Percentiles rank a stretch among this genome's conserved stretches.
phyloP scores from a whole-genome alignment of 306 rosid species.

The Pyrus pyrifolia region DNA sequence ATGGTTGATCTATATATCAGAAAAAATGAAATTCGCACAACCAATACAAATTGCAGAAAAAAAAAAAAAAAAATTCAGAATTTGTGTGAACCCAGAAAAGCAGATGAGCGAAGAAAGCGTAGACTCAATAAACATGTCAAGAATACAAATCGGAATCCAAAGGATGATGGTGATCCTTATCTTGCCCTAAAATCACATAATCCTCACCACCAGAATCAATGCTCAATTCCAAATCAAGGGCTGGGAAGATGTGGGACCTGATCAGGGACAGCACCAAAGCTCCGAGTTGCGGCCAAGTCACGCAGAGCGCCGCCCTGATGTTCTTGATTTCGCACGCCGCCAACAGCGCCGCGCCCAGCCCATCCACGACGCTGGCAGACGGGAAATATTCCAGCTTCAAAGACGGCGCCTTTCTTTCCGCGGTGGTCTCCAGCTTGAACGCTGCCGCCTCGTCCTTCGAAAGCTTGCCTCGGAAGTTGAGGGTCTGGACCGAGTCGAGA shows the following conservation, averaged over 20 bases:
- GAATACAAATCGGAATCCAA: slow-evolving; percentile 58
- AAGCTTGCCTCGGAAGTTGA: slow-evolving; percentile 49
- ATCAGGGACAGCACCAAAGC: slow-evolving; percentile 36
- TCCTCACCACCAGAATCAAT: slow-evolving; percentile 1
- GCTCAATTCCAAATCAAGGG: slow-evolving; percentile 37
- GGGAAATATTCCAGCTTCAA: slow-evolving; percentile 55
- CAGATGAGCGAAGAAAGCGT: too few species aligned
- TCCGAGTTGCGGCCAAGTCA: slow-evolving; percentile 75
- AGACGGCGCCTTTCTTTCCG: slow-evolving; percentile 37
- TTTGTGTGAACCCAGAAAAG: too few species aligned
- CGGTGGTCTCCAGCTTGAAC: slow-evolving; percentile 64
- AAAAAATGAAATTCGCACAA: neutral
- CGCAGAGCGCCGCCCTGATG: slow-evolving; percentile 55
- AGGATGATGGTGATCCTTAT: slow-evolving; percentile 38
- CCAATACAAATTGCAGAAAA: neutral
- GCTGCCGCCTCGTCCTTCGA: slow-evolving; percentile 45
- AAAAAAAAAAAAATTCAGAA: neutral
- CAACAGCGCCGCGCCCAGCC: slow-evolving; percentile 65
- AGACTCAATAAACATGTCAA: slow-evolving; percentile 17
- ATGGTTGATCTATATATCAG: too few species aligned
- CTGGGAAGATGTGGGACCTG: slow-evolving; percentile 34
- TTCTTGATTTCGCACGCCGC: slow-evolving; percentile 51
- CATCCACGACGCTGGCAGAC: slow-evolving; percentile 79
- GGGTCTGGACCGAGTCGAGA: slow-evolving; percentile 47
- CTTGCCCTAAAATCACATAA: slow-evolving; percentile 21